Evolutionary conservation across 306 rosid species (phyloP).

Genomic region (Castanospermum australe): DNA sequence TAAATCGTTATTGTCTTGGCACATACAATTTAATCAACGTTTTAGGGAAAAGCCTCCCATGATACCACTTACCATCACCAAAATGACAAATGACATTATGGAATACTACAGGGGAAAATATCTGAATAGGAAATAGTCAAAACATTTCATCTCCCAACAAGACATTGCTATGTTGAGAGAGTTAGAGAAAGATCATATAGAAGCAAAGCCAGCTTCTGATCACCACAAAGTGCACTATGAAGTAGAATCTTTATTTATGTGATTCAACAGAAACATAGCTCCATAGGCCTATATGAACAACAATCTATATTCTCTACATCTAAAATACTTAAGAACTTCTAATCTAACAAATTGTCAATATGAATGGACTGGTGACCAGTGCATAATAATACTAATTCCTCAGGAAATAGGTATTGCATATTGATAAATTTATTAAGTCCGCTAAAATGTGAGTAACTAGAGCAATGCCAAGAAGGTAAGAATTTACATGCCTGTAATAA

Average conservation of each 20-base stretch:
- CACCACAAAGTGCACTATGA: neutral
- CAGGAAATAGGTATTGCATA: neutral
- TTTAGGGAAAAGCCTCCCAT: neutral
- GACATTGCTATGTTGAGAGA: neutral
- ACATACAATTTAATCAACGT: neutral
- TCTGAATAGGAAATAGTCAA: neutral
- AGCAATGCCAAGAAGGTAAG: conserved; percentile 16
- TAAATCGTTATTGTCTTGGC: neutral
- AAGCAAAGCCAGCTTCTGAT: conserved; percentile 18
- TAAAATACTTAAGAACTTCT: neutral
- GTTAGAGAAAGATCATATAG: conserved; percentile 5
- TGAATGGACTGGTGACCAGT: neutral
- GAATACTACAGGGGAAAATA: neutral
- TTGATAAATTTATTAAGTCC: neutral
- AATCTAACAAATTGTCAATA: neutral
- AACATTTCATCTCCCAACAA: neutral
- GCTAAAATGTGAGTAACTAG: neutral
- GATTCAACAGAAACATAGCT: neutral
- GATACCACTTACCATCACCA: neutral
- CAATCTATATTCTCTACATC: neutral
- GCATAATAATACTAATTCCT: neutral
- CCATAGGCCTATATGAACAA: neutral
- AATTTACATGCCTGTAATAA: conserved; percentile 74
- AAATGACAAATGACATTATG: neutral
- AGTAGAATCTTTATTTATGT: conserved; percentile 11